Conservation (phyloP, 805 yeast genomes). For the Metschnikowia proteae region DNA sequence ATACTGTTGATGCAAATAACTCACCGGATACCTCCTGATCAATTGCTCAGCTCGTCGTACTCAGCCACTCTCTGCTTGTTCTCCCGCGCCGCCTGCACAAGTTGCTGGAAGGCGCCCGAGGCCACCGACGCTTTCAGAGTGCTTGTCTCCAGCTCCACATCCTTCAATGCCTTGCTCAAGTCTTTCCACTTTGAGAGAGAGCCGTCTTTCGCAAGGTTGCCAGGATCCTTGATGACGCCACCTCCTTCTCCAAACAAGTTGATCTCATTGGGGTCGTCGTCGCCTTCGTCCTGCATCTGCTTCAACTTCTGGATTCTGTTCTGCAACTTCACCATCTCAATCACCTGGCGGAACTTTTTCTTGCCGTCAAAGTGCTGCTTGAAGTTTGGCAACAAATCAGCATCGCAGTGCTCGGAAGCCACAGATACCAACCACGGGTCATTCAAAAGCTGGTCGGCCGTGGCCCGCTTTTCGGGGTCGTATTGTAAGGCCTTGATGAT, state of each 20-base stretch:
- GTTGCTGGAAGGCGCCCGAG: slow-evolving; percentile 60
- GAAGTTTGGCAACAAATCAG: slow-evolving; percentile 78
- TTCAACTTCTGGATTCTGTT: slow-evolving; percentile 74
- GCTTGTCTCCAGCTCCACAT: slow-evolving; percentile 10
- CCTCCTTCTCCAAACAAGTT: slow-evolving; percentile 38
- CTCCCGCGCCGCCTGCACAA: slow-evolving; percentile 63
- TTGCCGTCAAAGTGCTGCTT: slow-evolving; percentile 81
- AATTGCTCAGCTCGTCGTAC: slow-evolving; percentile 9
- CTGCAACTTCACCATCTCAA: slow-evolving; percentile 76
- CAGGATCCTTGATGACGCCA: slow-evolving; percentile 7
- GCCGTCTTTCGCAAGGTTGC: slow-evolving; percentile 8
- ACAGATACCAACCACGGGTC: slow-evolving; percentile 71
- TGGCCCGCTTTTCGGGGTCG: slow-evolving; percentile 65
- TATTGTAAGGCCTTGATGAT: slow-evolving; percentile 66
- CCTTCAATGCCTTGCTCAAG: slow-evolving; percentile 23
- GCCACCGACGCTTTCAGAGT: slow-evolving; percentile 37
- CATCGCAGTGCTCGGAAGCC: slow-evolving; percentile 42
- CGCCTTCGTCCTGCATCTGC: slow-evolving; percentile 50
- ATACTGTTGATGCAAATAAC: background rate
- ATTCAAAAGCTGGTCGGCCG: slow-evolving; percentile 57
- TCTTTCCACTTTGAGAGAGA: slow-evolving; percentile 30
- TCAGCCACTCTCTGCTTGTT: slow-evolving; percentile 48
- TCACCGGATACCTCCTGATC: background rate
- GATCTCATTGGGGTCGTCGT: slow-evolving; percentile 49
- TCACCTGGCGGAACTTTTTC: slow-evolving; percentile 77